Percentiles rank a stretch among this genome's conserved stretches.
Conservation (phyloP, 2,329 filamentous ascomycete genomes). For the Dendryphion nanum region DNA sequence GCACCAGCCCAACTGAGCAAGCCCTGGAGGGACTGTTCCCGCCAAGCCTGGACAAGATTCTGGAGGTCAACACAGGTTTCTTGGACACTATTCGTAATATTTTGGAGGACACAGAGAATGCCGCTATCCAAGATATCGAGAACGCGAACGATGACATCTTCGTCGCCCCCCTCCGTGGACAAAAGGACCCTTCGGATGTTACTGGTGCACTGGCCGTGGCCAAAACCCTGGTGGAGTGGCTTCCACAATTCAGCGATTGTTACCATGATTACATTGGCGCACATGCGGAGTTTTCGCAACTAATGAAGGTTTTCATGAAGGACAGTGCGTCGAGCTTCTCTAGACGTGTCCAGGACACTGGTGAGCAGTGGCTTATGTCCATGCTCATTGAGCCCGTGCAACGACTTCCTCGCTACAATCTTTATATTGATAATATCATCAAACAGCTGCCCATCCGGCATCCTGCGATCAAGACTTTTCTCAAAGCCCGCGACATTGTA, state of each 20-base stretch:
- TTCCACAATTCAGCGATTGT: conserved; percentile 85
- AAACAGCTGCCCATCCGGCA: conserved; percentile 82
- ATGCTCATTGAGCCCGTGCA: conserved; percentile 96
- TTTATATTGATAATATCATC: conserved; percentile 95
- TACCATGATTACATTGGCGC: conserved; percentile 92
- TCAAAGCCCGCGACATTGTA: conserved; percentile 89
- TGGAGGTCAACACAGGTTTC: conserved; percentile 79
- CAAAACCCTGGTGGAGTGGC: conserved; percentile 82
- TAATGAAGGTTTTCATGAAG: conserved; percentile 74
- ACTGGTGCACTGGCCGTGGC: conserved; percentile 78
- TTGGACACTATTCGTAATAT: conserved; percentile 71
- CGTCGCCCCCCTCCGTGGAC: conserved; percentile 32
- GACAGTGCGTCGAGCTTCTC: conserved; percentile 80
- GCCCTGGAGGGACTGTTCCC: conserved; percentile 80
- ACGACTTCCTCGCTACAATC: conserved; percentile 86
- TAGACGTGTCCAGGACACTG: conserved; percentile 74
- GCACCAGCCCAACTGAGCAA: conserved; percentile 68
- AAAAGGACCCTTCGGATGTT: conserved; percentile 59
- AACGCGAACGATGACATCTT: conserved; percentile 43
- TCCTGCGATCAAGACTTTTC: conserved; percentile 76
- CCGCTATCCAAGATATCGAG: conserved; percentile 75
- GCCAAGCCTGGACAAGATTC: conserved; percentile 72
- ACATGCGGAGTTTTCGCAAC: conserved; percentile 80
- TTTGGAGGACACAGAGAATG: conserved; percentile 80
- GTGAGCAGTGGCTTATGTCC: conserved; percentile 87